Conservation (phyloP, 1,139 yeast species). For the Kluyveromyces sp. region DNA sequence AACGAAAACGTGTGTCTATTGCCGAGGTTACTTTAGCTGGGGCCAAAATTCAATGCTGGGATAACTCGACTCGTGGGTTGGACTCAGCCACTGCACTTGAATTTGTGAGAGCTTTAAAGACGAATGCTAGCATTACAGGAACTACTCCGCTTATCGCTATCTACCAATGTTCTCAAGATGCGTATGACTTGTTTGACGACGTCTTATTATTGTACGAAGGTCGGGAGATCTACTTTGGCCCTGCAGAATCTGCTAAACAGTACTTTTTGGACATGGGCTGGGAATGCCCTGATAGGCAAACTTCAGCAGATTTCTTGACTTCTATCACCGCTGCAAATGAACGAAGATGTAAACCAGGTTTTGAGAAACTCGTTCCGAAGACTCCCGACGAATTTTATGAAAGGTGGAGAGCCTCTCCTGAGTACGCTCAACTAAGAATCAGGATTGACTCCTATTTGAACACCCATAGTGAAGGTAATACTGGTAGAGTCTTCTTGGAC, state of each 20-base stretch:
- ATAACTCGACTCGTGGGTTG: conserved; percentile 42
- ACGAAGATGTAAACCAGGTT: conserved; percentile 18
- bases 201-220: conserved; percentile 42
- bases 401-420: conserved; percentile 55
- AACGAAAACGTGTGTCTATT: conserved; percentile 38
- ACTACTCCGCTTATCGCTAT: conserved; percentile 41
- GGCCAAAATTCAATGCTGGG: conserved; percentile 42
- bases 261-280: conserved; percentile 48
- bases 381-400: conserved; percentile 60
- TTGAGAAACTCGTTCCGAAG: conserved; percentile 43
- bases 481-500: conserved; percentile 31
- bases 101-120: conserved; percentile 38
- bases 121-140: conserved; percentile 35
- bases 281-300: conserved; percentile 43
- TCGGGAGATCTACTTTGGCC: conserved; percentile 40
- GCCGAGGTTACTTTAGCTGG: conserved; percentile 41
- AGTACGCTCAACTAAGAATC: conserved; percentile 36
- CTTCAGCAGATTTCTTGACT: conserved; percentile 46
- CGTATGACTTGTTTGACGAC: conserved; percentile 41
- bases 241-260: conserved; percentile 35
- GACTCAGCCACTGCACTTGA: conserved; percentile 43
- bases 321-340: conserved; percentile 37
- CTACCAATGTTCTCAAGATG: conserved; percentile 43
- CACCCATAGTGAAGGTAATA: conserved; percentile 11
- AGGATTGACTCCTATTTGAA: conserved; percentile 36